A percentile compares a stretch with the other conserved stretches of the same genome.
These are phyloP conservation scores for Ramularia collo-cygni DNA, from an alignment of 2,329 filamentous ascomycete species.

Conservation along the genomic window DNA sequence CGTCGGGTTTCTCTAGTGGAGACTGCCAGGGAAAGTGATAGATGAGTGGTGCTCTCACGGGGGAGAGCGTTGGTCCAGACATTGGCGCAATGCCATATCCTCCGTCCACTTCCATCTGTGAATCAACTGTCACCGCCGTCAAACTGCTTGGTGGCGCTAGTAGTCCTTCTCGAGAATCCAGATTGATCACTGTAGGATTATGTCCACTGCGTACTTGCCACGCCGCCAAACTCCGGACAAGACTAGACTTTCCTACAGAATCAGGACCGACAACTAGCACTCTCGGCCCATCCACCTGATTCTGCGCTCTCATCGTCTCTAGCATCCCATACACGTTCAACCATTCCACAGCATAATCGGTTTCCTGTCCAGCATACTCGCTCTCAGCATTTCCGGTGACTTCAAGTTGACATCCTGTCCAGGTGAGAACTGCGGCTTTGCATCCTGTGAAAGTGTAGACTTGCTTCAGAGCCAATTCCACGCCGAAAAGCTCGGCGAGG, in stretches of 20 bases:
- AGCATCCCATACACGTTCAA: constrained; percentile 85
- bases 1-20: constrained; percentile 60
- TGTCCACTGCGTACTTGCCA: constrained; percentile 75
- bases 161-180: constrained; percentile 67
- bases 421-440: constrained; percentile 86
- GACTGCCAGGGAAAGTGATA: constrained; percentile 76
- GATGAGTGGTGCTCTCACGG: constrained; percentile 85
- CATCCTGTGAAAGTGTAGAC: constrained; percentile 73
- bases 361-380: constrained; percentile 69
- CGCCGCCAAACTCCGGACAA: constrained; percentile 55
- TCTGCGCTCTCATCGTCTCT: constrained; percentile 57
- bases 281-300: constrained; percentile 51
- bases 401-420: constrained; percentile 83
- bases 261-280: constrained; percentile 75
- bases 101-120: constrained; percentile 79
- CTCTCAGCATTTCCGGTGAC: constrained; percentile 62
- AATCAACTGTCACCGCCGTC: constrained; percentile 79
- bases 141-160: constrained; percentile 61
- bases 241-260: constrained; percentile 61
- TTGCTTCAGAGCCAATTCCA: constrained; percentile 76
- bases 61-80: constrained; percentile 78
- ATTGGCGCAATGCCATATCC: constrained; percentile 82
- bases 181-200: constrained; percentile 74
- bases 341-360: constrained; percentile 66
- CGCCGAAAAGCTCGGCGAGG: constrained; percentile 88